Base-by-base conservation (phyloP, 306 rosid genomes). In the Sophora flavescens region DNA sequence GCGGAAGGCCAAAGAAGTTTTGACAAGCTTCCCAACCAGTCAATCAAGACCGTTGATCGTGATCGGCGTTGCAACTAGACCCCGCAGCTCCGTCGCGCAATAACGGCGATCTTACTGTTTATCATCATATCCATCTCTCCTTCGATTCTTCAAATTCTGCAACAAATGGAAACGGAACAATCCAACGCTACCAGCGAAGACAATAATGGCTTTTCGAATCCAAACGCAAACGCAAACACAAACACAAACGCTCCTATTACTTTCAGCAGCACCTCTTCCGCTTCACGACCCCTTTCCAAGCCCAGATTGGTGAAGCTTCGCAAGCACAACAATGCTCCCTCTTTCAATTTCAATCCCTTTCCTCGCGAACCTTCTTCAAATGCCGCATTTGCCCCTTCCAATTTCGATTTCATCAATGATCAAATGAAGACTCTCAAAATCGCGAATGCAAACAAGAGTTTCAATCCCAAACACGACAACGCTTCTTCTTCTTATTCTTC, bases 261-360 rank as follows among this genome's bases (percentile, higher is more conserved):
- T 50, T 86, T 88, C 80, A 79, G 72, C 66, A 16, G 90, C 14
- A 44, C 50, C 9, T 48, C 84, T 75, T 63, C 95, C 14, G 71
- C 50, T 64, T 70, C 84, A 9, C 86, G 88, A 74, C 77, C 84
- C 61, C 83, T 73, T 61, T 80, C 91, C 17, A 88, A 80, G 83
- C 98, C 98, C 13, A 79, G 97, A 79, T 38, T 90, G 47, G 45
- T 68, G 14, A 96, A 96, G 86, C 78, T 86, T 52, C 87, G 93
- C 4, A 89, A 72, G 77, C 91, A 86, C 32, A 53, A 70, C 72
- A 86, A 59, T 77, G 83, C 89, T 15, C 93, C 80, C 1, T 82
- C 86, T 2, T 89, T 85, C 76, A 93, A 89, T 84, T 53, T 70
- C 36, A 72, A 45, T 68, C 66, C 50, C 18, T 68, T 15, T 57